Evolutionary conservation across 2,329 filamentous ascomycete genomes (phyloP), one percentile per base, ranked within the genome.

Genomic region (Chrysoporthe cubensis): DNA sequence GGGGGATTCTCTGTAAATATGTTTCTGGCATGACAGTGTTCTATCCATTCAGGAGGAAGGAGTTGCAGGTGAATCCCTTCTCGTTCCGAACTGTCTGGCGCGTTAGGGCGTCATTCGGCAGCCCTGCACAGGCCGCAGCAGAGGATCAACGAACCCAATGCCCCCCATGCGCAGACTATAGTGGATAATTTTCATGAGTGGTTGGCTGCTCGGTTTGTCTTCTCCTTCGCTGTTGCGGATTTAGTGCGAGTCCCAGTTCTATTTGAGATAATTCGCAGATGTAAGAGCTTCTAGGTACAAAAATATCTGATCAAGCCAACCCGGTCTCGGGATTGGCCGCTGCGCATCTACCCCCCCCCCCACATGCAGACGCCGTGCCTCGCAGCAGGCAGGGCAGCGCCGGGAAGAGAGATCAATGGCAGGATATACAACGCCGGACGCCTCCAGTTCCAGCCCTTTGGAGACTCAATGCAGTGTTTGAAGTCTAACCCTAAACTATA

Each of bases 401-500:
- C 40, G 18, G 4, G n/a, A 9, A 18, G 32, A 61, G 32, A 42
- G 11, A 26, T 32, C n/a, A 42, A 16, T 16, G 43, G 43, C 40
- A 46, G 16, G 18, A 61, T 46, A 14, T 43, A 42, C 43, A 65
- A 59, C 63, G 63, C 63, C 63, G 37, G 43, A 40, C 43, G 54
- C 54, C 63, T 37, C 63, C 26, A 18, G 3, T 7, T 26, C 59
- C 43, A 26, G 13, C 43, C 42, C 59, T 13, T 37, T 18, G 42
- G 18, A 46, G 59, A 37, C 59, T 50, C 52, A 37, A 65, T 65
- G 63, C 63, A 58, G 56, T 57, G 18, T 65, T 42, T 59, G 32
- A 48, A 46, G 46, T 65, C 43, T 65, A 65, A 18, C 56, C 54
- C 13, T 58, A 34, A 21, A 65, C 54, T 58, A 65, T 58, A 21